phyloP scores from a whole-genome alignment of 73 alveolate genomes.

The Durusdinium trenchii region DNA sequence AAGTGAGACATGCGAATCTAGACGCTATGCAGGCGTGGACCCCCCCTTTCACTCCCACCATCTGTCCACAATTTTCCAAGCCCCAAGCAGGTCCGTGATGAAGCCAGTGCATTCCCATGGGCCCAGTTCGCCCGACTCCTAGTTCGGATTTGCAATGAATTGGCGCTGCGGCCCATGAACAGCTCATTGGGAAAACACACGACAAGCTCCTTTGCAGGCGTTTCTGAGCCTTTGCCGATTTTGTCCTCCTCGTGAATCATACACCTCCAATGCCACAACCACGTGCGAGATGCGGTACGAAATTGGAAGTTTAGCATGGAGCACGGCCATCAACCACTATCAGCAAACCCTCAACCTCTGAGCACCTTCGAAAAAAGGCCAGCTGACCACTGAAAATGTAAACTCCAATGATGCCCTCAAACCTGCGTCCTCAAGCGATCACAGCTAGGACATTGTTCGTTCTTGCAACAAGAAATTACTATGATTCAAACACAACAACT shows the following conservation, averaged over 20 bases:
- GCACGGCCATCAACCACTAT: background rate
- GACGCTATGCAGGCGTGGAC: too few species aligned
- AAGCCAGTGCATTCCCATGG: conserved; percentile 91
- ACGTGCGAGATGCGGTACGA: background rate
- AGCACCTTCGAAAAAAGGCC: conserved; percentile 77
- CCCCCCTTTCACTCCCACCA: background rate
- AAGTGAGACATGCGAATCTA: too few species aligned
- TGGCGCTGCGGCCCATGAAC: background rate
- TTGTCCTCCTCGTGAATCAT: background rate
- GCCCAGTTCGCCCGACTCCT: conserved; percentile 57
- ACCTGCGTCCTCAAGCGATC: conserved; percentile 49
- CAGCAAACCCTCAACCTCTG: too few species aligned
- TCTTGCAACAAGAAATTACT: too few species aligned
- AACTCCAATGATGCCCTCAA: conserved; percentile 81
- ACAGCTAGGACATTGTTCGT: too few species aligned
- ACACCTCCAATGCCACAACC: background rate
- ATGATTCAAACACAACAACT: background rate
- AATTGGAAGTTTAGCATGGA: background rate
- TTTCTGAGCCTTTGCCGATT: background rate
- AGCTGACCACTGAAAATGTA: conserved; percentile 73
- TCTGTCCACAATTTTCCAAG: background rate
- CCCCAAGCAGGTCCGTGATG: conserved; percentile 75
- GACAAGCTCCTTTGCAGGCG: background rate
- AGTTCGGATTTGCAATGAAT: background rate
- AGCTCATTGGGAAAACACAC: background rate